Conservation (phyloP, 169 alveolate species). For the Plasmodium malariae region DNA sequence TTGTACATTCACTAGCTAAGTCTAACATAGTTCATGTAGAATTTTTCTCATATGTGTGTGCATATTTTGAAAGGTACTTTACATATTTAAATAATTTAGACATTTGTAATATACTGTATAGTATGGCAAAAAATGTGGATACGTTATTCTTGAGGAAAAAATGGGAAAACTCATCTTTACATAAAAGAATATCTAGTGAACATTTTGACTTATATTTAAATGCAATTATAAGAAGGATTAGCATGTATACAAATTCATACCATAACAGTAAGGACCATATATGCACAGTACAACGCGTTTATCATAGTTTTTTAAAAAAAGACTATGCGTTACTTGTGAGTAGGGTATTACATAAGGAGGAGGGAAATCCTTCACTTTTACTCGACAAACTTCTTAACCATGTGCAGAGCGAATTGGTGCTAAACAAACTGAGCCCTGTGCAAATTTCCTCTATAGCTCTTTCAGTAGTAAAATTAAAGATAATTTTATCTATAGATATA, state of each 20-base stretch:
- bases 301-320: no score
- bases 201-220: not conserved
- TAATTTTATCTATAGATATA: constrained; percentile 15
- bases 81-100: constrained; percentile 33
- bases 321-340: no score
- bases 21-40: constrained; percentile 29
- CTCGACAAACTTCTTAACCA: not conserved
- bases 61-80: constrained; percentile 17
- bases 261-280: no score
- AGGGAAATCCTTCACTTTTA: not conserved
- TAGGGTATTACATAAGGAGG: not conserved
- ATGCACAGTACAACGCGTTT: no score
- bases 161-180: not conserved
- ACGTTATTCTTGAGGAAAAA: not conserved
- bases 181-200: not conserved
- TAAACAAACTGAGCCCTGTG: constrained; percentile 2
- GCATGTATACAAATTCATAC: not conserved
- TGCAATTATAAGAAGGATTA: not conserved
- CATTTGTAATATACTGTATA: constrained; percentile 40
- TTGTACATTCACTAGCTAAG: constrained; percentile 32
- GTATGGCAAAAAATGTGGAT: not conserved
- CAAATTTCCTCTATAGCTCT: constrained; percentile 53
- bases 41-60: constrained; percentile 14
- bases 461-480: constrained; percentile 45
- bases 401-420: constrained; percentile 16